Percentiles rank a stretch among this genome's conserved stretches.
phyloP scores from a whole-genome alignment of 306 rosid species.

The Vicia villosa region DNA sequence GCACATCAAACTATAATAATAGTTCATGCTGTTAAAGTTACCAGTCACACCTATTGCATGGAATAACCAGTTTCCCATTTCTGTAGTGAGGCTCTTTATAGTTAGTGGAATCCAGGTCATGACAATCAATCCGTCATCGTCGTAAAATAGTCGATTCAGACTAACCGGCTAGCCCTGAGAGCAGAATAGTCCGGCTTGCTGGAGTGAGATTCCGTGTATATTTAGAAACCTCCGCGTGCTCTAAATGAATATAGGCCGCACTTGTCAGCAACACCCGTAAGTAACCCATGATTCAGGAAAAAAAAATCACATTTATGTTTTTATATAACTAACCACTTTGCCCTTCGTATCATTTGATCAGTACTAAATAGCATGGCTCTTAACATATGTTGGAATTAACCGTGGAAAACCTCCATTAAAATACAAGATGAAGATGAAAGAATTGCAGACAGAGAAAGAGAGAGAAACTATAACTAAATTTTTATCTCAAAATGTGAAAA shows the following conservation, averaged over 20 bases:
- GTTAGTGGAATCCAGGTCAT: slow-evolving; percentile 70
- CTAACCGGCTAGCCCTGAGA: slow-evolving; percentile 92
- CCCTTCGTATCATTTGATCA: no score
- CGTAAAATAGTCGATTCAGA: not conserved
- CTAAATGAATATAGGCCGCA: slow-evolving; percentile 90
- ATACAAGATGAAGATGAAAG: no score
- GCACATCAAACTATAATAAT: slow-evolving; percentile 14
- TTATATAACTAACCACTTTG: no score
- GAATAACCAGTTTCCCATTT: slow-evolving; percentile 82
- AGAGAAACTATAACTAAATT: no score
- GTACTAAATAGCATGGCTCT: no score
- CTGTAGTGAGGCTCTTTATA: slow-evolving; percentile 86
- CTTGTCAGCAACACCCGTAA: slow-evolving; percentile 73
- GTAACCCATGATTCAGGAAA: no score
- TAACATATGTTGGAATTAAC: no score
- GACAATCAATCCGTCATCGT: slow-evolving; percentile 53
- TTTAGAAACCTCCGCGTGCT: slow-evolving; percentile 74
- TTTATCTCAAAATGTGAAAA: no score
- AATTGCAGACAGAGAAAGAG: no score
- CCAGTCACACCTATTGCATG: slow-evolving; percentile 65
- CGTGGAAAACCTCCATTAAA: no score
- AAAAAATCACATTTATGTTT: no score
- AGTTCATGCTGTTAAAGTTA: slow-evolving; percentile 10
- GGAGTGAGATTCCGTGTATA: slow-evolving; percentile 85
- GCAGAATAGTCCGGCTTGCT: slow-evolving; percentile 88